Conservation (phyloP, 306 rosid species). For the Quercus wislizeni region DNA sequence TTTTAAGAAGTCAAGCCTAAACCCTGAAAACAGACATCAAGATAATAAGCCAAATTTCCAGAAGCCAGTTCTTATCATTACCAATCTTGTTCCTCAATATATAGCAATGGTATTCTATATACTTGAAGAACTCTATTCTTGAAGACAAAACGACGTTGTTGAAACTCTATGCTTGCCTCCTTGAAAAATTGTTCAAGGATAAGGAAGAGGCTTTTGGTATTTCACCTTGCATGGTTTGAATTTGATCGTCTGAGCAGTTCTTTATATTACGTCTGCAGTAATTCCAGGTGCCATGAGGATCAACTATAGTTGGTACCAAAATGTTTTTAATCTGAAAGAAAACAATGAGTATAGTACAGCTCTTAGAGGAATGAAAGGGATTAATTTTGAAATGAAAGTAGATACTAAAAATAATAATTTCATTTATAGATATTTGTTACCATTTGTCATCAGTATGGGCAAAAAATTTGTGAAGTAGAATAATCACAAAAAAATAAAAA, state of each 20-base stretch:
- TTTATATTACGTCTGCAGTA: conserved; percentile 74
- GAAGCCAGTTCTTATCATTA: background rate
- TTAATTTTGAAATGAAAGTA: background rate
- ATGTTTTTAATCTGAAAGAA: conserved; percentile 74
- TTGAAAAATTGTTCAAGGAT: background rate
- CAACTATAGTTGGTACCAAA: conserved; percentile 87
- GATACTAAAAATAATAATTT: conserved; percentile 6
- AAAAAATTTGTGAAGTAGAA: too few species aligned
- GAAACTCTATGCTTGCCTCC: background rate
- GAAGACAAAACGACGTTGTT: too few species aligned
- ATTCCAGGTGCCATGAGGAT: conserved; percentile 80
- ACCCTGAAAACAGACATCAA: conserved; percentile 44
- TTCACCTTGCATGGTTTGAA: conserved; percentile 69
- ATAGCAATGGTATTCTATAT: background rate
- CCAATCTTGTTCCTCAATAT: background rate
- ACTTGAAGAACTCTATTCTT: background rate
- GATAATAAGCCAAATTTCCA: background rate
- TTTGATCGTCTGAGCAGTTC: conserved; percentile 69
- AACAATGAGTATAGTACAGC: conserved; percentile 7
- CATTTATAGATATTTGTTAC: background rate
- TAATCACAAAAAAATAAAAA: too few species aligned
- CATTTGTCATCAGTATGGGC: background rate
- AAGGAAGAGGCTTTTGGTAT: background rate
- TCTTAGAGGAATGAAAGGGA: conserved; percentile 10
- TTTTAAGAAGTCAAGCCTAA: conserved; percentile 62